A percentile compares a stretch with the other conserved stretches of the same genome.
Conservation (phyloP, 2,329 filamentous ascomycete genomes). For the Pseudogymnoascus sp. region DNA sequence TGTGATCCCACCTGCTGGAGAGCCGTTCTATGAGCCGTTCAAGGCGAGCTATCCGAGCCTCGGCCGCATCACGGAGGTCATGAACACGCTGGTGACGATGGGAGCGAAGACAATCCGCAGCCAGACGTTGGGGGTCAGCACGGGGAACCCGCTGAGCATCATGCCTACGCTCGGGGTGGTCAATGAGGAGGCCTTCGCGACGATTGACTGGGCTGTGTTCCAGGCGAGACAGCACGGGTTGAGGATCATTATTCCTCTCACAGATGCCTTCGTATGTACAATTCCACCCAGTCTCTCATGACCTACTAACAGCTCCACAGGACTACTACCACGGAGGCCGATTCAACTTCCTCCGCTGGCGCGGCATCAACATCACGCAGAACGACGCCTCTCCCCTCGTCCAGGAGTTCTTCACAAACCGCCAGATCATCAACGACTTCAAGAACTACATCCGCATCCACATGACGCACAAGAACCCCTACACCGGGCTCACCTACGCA, state of each 20-base stretch:
- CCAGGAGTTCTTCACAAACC: slow-evolving; percentile 41
- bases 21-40: slow-evolving; percentile 40
- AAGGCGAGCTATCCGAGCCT: slow-evolving; percentile 43
- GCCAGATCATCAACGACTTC: slow-evolving; percentile 38
- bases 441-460: slow-evolving; percentile 41
- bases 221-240: slow-evolving; percentile 41
- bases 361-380: slow-evolving; percentile 38
- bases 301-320: slow-evolving; percentile 21
- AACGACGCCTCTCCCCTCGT: slow-evolving; percentile 31
- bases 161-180: slow-evolving; percentile 36
- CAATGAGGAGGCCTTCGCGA: slow-evolving; percentile 40
- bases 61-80: slow-evolving; percentile 41
- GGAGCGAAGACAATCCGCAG: slow-evolving; percentile 41
- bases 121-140: slow-evolving; percentile 42
- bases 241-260: slow-evolving; percentile 40
- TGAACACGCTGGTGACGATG: slow-evolving; percentile 40
- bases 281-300: not conserved
- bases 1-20: slow-evolving; percentile 37
- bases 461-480: slow-evolving; percentile 41
- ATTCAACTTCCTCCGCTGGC: slow-evolving; percentile 43
- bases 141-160: slow-evolving; percentile 43
- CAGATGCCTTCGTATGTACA: slow-evolving; percentile 39
- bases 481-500: slow-evolving; percentile 42
- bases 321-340: slow-evolving; percentile 48
- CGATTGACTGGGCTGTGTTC: slow-evolving; percentile 43